These are phyloP conservation scores for Podila clonocystis DNA, from an alignment of 192 early-diverging fungal genomes.

Conservation along the genomic window DNA sequence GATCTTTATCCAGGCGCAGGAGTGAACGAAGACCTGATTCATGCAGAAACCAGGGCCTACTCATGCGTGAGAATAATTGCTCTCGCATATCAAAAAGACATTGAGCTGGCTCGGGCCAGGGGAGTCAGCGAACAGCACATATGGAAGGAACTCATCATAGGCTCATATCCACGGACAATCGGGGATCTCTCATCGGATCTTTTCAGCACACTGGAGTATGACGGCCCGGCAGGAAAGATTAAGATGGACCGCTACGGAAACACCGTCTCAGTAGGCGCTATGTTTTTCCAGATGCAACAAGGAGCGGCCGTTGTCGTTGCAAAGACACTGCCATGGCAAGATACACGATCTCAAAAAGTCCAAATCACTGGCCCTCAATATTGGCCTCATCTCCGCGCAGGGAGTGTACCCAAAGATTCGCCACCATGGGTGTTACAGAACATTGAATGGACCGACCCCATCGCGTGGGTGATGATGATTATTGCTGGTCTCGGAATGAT, in stretches of 20 bases:
- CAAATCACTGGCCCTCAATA: not conserved
- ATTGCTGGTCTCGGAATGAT: not conserved
- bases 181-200: conserved; percentile 3
- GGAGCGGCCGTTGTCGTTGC: not conserved
- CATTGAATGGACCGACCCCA: conserved; percentile 1
- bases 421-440: conserved; percentile 8
- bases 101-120: not conserved
- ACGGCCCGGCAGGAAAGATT: conserved; percentile 6
- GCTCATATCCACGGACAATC: conserved; percentile 1
- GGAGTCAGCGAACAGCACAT: not conserved
- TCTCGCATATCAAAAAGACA: conserved; percentile 9
- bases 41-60: conserved; percentile 4
- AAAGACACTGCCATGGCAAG: not conserved
- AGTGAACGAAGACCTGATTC: not conserved
- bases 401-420: not conserved
- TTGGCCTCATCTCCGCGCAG: not conserved
- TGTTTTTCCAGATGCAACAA: conserved; percentile 6
- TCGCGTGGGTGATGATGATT: not conserved
- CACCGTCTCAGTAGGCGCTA: not conserved
- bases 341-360: not conserved
- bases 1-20: conserved; percentile 9
- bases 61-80: conserved; percentile 6
- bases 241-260: not conserved
- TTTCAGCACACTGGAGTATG: conserved; percentile 3
- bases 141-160: not conserved